Percentiles rank a stretch among this genome's conserved stretches.
These are phyloP conservation scores for Auricularia heimuer DNA, from an alignment of 768 basidiomycete genomes.

Conservation along the genomic window DNA sequence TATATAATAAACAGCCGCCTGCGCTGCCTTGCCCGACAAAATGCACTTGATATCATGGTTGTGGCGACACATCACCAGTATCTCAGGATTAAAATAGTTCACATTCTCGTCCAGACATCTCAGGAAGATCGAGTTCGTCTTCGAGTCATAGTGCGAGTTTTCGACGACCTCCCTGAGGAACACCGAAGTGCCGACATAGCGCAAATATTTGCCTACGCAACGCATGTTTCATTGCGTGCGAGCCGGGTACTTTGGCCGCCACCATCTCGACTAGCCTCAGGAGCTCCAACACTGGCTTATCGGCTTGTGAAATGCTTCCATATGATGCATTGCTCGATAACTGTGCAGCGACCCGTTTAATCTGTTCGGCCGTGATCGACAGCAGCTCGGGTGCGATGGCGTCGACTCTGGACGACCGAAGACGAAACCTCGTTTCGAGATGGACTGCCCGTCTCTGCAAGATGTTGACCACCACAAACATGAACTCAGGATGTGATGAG, in stretches of 20 bases:
- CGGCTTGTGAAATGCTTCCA: conserved; percentile 10
- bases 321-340: conserved; percentile 7
- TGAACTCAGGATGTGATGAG: conserved; percentile 16
- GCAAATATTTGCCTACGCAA: conserved; percentile 16
- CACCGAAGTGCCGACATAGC: conserved; percentile 22
- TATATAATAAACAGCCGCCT: conserved; percentile 29
- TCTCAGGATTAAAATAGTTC: conserved; percentile 24
- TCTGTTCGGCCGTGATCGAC: conserved; percentile 1
- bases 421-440: conserved; percentile 18
- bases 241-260: conserved; percentile 23
- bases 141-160: conserved; percentile 20
- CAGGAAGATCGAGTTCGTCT: conserved; percentile 23
- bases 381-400: conserved; percentile 10
- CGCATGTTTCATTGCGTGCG: conserved; percentile 18
- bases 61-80: conserved; percentile 25
- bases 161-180: conserved; percentile 21
- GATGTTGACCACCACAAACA: conserved; percentile 22
- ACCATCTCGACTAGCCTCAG: conserved; percentile 22
- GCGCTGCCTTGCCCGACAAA: conserved; percentile 24
- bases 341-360: conserved; percentile 5
- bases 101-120: conserved; percentile 20
- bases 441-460: conserved; percentile 16
- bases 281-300: conserved; percentile 13
- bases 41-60: conserved; percentile 29
- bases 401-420: conserved; percentile 10